Conservation (phyloP, 495 filamentous ascomycete genomes). For the Filosporella fistucella region DNA sequence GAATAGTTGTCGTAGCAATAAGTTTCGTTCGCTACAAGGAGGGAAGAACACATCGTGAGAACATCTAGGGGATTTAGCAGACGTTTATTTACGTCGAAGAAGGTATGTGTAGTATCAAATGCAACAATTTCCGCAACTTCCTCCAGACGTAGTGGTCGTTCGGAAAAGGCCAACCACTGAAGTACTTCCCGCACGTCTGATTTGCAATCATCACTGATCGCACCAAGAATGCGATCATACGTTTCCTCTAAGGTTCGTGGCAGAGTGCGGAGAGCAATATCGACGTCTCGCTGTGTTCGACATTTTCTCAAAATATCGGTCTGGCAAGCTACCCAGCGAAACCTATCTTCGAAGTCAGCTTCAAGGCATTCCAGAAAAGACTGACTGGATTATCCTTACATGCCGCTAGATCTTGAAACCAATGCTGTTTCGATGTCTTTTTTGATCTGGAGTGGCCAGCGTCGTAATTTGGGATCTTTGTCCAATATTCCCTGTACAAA, state of each 20-base stretch:
- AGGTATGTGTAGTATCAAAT: conserved; percentile 6
- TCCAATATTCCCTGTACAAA: no score
- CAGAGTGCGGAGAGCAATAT: conserved; percentile 20
- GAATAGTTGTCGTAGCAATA: neutral
- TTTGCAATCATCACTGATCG: conserved; percentile 6
- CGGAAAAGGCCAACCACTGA: conserved; percentile 25
- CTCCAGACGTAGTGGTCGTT: conserved; percentile 22
- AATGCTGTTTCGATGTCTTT: no score
- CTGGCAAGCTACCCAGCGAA: conserved; percentile 36
- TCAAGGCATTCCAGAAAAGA: neutral
- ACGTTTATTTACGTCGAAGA: conserved; percentile 12
- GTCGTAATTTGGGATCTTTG: no score
- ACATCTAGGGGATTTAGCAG: neutral
- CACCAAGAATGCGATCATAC: conserved; percentile 29
- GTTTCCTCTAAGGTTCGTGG: conserved; percentile 32
- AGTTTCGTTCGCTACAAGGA: neutral
- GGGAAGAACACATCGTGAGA: neutral
- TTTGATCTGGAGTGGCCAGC: no score
- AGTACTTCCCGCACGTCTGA: conserved; percentile 22
- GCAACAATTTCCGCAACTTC: conserved; percentile 25
- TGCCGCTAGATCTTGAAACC: no score
- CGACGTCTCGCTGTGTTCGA: conserved; percentile 15
- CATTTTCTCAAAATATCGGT: conserved; percentile 27
- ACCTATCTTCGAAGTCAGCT: conserved; percentile 10
- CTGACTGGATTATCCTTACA: conserved; percentile 7